Conservation (phyloP, 495 filamentous ascomycete genomes). For the Amorphotheca resinae region DNA sequence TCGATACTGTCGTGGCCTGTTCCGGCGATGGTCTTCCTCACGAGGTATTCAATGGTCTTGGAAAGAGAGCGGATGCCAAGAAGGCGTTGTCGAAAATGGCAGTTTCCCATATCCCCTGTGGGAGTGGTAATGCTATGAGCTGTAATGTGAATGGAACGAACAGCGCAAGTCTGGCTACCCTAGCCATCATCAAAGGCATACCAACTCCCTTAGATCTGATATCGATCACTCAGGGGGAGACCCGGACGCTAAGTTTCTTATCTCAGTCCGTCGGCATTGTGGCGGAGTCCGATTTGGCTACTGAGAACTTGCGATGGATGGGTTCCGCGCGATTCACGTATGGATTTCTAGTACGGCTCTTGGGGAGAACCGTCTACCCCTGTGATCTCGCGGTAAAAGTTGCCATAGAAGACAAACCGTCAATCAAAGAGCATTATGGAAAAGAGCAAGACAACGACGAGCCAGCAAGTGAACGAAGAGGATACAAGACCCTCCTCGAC, state of each 20-base stretch:
- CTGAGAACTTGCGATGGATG: slow-evolving; percentile 88
- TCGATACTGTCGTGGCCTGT: slow-evolving; percentile 75
- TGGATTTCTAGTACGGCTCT: slow-evolving; percentile 62
- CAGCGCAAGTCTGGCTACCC: slow-evolving; percentile 59
- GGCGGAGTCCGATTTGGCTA: slow-evolving; percentile 78
- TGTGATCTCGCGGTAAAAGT: slow-evolving; percentile 79
- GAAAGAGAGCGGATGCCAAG: slow-evolving; percentile 57
- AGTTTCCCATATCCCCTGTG: slow-evolving; percentile 81
- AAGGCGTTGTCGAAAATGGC: slow-evolving; percentile 68
- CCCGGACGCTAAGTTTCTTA: slow-evolving; percentile 70
- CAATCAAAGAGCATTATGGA: slow-evolving; percentile 61
- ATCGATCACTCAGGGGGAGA: slow-evolving; percentile 70
- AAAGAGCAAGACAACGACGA: slow-evolving; percentile 29
- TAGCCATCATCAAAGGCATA: slow-evolving; percentile 76
- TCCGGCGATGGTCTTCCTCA: slow-evolving; percentile 88
- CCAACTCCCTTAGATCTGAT: slow-evolving; percentile 71
- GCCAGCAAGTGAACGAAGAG: slow-evolving; percentile 19
- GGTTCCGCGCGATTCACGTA: slow-evolving; percentile 72
- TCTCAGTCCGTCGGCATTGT: slow-evolving; percentile 86
- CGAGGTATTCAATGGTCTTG: slow-evolving; percentile 91
- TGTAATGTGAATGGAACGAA: slow-evolving; percentile 79
- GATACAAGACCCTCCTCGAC: slow-evolving; percentile 16
- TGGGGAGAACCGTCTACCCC: slow-evolving; percentile 65
- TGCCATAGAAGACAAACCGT: slow-evolving; percentile 62
- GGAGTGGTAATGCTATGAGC: slow-evolving; percentile 87